Evolutionary conservation across 164 flowering plant species (phyloP).

Genomic region (Taxillus chinensis): DNA sequence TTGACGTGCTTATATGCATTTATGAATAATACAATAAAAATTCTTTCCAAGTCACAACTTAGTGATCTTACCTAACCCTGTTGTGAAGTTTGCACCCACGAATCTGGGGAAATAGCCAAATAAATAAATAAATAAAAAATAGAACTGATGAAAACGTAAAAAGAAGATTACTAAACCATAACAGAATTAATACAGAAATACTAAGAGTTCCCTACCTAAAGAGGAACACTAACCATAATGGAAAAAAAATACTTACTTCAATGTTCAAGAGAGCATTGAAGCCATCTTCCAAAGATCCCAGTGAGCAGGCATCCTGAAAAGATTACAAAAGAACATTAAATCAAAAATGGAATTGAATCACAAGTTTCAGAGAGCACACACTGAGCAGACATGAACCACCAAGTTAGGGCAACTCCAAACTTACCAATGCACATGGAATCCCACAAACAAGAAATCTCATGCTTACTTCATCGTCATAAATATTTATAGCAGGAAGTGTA

Average conservation of each 20-base stretch:
- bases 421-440: slow-evolving; percentile 52
- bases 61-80: slow-evolving; percentile 52
- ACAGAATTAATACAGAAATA: not conserved
- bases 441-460: slow-evolving; percentile 93
- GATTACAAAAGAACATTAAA: no score
- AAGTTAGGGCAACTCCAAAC: slow-evolving; percentile 5
- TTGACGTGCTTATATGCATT: not conserved
- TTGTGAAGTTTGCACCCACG: slow-evolving; percentile 88
- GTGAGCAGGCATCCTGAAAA: slow-evolving; percentile 63
- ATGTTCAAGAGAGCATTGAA: slow-evolving; percentile 80
- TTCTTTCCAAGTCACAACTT: not conserved
- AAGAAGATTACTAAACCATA: no score
- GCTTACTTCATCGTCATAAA: slow-evolving; percentile 80
- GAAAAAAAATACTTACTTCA: slow-evolving; percentile 57
- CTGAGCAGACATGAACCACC: not conserved
- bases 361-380: not conserved
- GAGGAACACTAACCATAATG: no score
- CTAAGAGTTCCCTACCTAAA: not conserved
- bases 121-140: not conserved
- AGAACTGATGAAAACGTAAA: not conserved
- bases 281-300: slow-evolving; percentile 87
- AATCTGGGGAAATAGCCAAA: slow-evolving; percentile 42
- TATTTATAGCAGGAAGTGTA: slow-evolving; percentile 63
- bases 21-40: not conserved
- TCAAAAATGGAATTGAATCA: no score